Percentiles rank a stretch among this genome's conserved stretches.
These are phyloP conservation scores for Magnolia sinica DNA, from an alignment of 164 flowering plant genomes.

Conservation along the genomic window DNA sequence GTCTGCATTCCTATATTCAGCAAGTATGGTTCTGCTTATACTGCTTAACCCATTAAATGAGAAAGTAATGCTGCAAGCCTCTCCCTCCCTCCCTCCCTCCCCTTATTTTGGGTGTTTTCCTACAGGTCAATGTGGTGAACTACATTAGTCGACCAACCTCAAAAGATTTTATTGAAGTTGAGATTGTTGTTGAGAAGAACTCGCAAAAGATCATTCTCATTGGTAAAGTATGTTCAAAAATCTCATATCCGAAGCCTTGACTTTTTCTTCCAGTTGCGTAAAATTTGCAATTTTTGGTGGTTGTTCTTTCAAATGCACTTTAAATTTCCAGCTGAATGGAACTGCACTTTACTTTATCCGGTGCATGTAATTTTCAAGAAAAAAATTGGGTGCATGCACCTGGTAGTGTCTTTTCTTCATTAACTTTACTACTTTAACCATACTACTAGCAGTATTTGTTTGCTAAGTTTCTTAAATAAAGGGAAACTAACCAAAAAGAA, in stretches of 20 bases:
- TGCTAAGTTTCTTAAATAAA: too few species aligned
- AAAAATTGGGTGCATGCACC: too few species aligned
- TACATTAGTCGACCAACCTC: constrained; percentile 83
- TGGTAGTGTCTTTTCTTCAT: too few species aligned
- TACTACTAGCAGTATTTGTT: too few species aligned
- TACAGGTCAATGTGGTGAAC: constrained; percentile 85
- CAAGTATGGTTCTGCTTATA: neutral
- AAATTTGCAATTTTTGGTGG: neutral
- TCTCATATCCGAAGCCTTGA: neutral
- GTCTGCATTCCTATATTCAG: neutral
- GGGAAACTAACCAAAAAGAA: too few species aligned
- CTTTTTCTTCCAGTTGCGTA: neutral
- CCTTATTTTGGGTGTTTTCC: neutral
- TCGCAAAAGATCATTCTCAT: constrained; percentile 92
- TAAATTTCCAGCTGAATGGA: neutral
- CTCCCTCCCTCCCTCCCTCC: neutral
- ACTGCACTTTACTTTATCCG: neutral
- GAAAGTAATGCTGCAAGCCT: too few species aligned
- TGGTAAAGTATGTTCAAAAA: constrained; percentile 61
- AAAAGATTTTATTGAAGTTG: constrained; percentile 92
- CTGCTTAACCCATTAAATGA: too few species aligned
- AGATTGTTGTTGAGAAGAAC: constrained; percentile 83
- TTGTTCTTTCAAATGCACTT: neutral
- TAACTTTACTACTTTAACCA: too few species aligned
- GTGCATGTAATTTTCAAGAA: neutral